Conservation (phyloP, 768 basidiomycete species). For the Leccinum barrowsii region DNA sequence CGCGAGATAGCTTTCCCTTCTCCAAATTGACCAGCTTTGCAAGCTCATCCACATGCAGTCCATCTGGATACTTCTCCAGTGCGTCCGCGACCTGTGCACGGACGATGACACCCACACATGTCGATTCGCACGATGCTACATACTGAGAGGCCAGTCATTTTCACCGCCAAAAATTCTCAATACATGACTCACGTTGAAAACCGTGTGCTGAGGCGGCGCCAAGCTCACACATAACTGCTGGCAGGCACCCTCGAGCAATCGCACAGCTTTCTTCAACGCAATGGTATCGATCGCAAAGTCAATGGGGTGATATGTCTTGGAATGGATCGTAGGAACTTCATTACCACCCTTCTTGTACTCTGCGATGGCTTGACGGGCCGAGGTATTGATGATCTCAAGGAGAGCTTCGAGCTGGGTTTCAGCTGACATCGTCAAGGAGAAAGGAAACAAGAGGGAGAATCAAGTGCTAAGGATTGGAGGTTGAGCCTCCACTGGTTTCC, state of each 20-base stretch:
- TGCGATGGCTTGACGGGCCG: slow-evolving; percentile 24
- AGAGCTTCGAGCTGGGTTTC: slow-evolving; percentile 13
- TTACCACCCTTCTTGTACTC: slow-evolving; percentile 24
- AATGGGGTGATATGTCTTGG: slow-evolving; percentile 21
- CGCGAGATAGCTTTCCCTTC: slow-evolving; percentile 26
- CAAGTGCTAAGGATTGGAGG: neutral
- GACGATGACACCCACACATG: slow-evolving; percentile 12
- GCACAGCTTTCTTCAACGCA: slow-evolving; percentile 22
- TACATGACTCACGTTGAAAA: slow-evolving; percentile 19
- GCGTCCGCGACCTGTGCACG: neutral
- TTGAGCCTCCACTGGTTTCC: too few species aligned
- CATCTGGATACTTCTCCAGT: slow-evolving; percentile 23
- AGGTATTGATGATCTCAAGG: slow-evolving; percentile 29
- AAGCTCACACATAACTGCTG: slow-evolving; percentile 26
- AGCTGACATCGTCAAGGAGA: slow-evolving; percentile 13
- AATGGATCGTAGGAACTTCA: slow-evolving; percentile 23
- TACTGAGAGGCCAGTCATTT: slow-evolving; percentile 2
- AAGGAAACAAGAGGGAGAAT: neutral
- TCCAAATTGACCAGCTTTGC: slow-evolving; percentile 22
- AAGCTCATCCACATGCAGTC: slow-evolving; percentile 27
- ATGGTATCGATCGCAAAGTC: slow-evolving; percentile 20
- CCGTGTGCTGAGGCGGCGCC: slow-evolving; percentile 27
- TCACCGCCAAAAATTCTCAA: neutral
- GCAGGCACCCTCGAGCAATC: slow-evolving; percentile 25
- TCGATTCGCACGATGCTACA: slow-evolving; percentile 23